These are phyloP conservation scores for Aspergillus quadrilineatus DNA, from an alignment of 2,329 filamentous ascomycete species.

Conservation along the genomic window DNA sequence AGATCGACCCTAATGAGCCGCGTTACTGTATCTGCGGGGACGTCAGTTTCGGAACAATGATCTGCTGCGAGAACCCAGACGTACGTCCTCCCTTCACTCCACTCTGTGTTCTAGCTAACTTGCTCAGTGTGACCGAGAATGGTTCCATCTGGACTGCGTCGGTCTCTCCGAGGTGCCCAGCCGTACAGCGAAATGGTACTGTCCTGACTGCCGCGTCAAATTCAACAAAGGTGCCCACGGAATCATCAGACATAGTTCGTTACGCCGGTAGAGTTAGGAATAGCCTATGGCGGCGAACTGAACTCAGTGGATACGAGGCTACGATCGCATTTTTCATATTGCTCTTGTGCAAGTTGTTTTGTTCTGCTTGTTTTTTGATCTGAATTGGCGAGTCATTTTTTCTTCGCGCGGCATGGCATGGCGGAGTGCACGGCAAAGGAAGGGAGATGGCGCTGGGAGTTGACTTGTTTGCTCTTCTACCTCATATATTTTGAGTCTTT, in stretches of 20 bases:
- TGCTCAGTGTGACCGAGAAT: slow-evolving; percentile 61
- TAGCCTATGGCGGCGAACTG: too few relatives aligned
- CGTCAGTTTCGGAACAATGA: slow-evolving; percentile 65
- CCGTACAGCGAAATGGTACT: slow-evolving; percentile 65
- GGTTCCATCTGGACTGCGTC: slow-evolving; percentile 66
- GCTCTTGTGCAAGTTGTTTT: slow-evolving; percentile 7
- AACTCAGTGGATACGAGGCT: background rate
- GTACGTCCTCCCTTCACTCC: slow-evolving; percentile 33
- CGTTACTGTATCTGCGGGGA: slow-evolving; percentile 65
- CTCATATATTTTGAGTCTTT: background rate
- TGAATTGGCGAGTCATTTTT: background rate
- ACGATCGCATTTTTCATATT: background rate
- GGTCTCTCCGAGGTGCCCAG: slow-evolving; percentile 58
- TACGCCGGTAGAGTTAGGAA: slow-evolving; percentile 28
- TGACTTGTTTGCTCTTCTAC: background rate
- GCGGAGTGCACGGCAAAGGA: background rate
- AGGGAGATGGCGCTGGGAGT: slow-evolving; percentile 7
- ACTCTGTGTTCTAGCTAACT: slow-evolving; percentile 16
- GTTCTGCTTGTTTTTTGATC: background rate
- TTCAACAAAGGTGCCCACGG: slow-evolving; percentile 44
- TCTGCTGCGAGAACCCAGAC: slow-evolving; percentile 63
- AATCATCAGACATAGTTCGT: slow-evolving; percentile 37
- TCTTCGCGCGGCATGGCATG: background rate
- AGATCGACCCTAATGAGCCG: slow-evolving; percentile 62
- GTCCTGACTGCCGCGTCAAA: slow-evolving; percentile 59